Conservation (phyloP, 306 rosid species). For the Sicyos baderoa region DNA sequence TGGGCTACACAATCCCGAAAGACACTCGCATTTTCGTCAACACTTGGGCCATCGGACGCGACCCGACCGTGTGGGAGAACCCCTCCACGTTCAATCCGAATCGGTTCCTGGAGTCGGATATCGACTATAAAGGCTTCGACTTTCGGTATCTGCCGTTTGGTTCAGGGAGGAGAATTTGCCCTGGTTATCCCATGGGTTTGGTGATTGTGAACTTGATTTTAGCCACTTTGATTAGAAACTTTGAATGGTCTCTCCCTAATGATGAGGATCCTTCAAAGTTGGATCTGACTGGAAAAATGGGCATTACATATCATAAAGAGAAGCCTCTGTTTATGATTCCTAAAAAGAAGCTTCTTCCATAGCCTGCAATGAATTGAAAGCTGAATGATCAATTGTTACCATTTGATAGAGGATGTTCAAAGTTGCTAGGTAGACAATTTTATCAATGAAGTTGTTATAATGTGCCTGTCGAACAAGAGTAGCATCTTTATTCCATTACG, state of each 20-base stretch:
- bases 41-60: conserved; percentile 21
- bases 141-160: conserved; percentile 27
- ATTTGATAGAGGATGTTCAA: background rate
- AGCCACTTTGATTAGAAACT: conserved; percentile 19
- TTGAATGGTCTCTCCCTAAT: conserved; percentile 30
- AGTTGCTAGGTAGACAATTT: no score
- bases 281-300: conserved; percentile 20
- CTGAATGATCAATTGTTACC: background rate
- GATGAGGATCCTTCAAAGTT: conserved; percentile 14
- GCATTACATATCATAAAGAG: conserved; percentile 16
- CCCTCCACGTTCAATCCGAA: conserved; percentile 21
- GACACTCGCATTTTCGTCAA: conserved; percentile 24
- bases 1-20: conserved; percentile 23
- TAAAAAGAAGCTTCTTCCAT: background rate
- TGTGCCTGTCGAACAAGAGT: no score
- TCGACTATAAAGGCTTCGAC: conserved; percentile 27
- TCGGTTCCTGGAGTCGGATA: conserved; percentile 16
- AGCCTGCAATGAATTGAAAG: background rate
- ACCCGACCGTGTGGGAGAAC: conserved; percentile 20
- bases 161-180: conserved; percentile 29
- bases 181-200: conserved; percentile 27
- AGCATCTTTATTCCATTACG: no score
- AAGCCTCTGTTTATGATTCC: conserved; percentile 19
- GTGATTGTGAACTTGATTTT: conserved; percentile 12
- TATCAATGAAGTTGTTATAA: no score